These are phyloP conservation scores for Angomonas deanei DNA, from an alignment of 208 protist species.

Conservation along the genomic window DNA sequence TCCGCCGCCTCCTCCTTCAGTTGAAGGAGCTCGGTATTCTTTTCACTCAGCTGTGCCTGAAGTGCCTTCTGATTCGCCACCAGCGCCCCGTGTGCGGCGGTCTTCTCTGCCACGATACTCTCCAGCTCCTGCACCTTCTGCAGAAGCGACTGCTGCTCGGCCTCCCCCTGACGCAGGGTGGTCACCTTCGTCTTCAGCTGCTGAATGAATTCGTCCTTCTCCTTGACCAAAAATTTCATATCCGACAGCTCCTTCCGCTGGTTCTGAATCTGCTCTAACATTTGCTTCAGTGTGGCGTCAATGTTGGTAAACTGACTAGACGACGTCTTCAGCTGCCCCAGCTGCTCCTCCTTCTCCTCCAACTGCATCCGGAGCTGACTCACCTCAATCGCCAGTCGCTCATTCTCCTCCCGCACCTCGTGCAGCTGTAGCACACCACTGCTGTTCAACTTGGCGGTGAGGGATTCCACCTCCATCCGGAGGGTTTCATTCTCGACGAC, in stretches of 20 bases:
- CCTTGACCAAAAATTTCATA: constrained; percentile 3
- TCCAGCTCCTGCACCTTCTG: not conserved
- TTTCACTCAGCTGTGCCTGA: constrained; percentile 24
- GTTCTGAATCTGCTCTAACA: constrained; percentile 2
- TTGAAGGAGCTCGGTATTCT: constrained; percentile 19
- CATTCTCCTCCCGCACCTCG: constrained; percentile 11
- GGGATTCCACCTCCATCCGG: constrained; percentile 14
- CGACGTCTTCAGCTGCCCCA: constrained; percentile 15
- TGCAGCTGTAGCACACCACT: constrained; percentile 19
- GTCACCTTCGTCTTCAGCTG: not conserved
- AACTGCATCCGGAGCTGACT: not conserved
- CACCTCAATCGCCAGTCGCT: constrained; percentile 6
- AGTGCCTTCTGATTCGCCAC: constrained; percentile 2
- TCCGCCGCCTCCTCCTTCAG: constrained; percentile 44
- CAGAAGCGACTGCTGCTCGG: not conserved
- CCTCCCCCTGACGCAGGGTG: not conserved
- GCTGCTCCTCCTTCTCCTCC: constrained; percentile 16
- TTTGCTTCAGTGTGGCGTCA: constrained; percentile 6
- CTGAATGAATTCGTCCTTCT: constrained; percentile 7
- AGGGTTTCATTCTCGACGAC: constrained; percentile 17
- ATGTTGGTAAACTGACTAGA: constrained; percentile 15
- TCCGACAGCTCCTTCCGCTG: constrained; percentile 15
- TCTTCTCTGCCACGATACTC: not conserved
- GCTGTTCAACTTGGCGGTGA: constrained; percentile 15
- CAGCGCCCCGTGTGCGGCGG: not conserved